Evolutionary conservation across 1,284 basidiomycete species (phyloP).

Genomic region (Papiliotrema nemorosa): DNA sequence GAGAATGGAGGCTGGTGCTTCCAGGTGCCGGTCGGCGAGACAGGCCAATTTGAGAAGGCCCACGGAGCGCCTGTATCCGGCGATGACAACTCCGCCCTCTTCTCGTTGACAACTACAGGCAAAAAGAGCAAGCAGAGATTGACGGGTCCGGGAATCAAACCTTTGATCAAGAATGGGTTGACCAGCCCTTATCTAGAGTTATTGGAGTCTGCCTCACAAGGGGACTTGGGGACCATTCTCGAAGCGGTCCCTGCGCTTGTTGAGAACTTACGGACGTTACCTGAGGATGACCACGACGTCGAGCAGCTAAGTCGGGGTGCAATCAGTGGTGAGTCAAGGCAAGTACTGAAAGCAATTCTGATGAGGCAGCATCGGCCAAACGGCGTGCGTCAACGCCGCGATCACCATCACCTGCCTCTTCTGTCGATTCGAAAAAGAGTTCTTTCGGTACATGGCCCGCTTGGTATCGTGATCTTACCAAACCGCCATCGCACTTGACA

Average conservation of each 20-base stretch:
- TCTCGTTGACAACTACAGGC: too few species aligned
- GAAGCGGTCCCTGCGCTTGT: not conserved
- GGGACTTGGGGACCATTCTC: not conserved
- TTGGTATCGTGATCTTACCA: constrained; percentile 90
- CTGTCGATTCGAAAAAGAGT: constrained; percentile 14
- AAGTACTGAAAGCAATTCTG: too few species aligned
- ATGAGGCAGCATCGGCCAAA: too few species aligned
- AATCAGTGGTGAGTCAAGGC: too few species aligned
- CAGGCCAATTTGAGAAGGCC: constrained; percentile 20
- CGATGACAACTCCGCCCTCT: too few species aligned
- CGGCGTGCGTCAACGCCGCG: too few species aligned
- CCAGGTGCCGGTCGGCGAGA: constrained; percentile 29
- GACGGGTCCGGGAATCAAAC: constrained; percentile 12
- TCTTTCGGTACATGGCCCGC: constrained; percentile 60
- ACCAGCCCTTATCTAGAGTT: constrained; percentile 24
- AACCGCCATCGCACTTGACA: constrained; percentile 34
- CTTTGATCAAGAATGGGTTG: constrained; percentile 21
- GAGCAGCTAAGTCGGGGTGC: not conserved
- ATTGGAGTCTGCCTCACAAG: constrained; percentile 1
- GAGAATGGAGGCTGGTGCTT: constrained; percentile 48
- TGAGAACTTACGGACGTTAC: too few species aligned
- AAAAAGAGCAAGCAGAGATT: not conserved
- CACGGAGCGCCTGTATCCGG: constrained; percentile 34
- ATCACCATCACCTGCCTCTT: too few species aligned
- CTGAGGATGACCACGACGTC: not conserved